A percentile compares a stretch with the other conserved stretches of the same genome.
Evolutionary conservation across 2,329 filamentous ascomycete genomes (phyloP).

Genomic region (Lasiodiplodia gonubiensis): DNA sequence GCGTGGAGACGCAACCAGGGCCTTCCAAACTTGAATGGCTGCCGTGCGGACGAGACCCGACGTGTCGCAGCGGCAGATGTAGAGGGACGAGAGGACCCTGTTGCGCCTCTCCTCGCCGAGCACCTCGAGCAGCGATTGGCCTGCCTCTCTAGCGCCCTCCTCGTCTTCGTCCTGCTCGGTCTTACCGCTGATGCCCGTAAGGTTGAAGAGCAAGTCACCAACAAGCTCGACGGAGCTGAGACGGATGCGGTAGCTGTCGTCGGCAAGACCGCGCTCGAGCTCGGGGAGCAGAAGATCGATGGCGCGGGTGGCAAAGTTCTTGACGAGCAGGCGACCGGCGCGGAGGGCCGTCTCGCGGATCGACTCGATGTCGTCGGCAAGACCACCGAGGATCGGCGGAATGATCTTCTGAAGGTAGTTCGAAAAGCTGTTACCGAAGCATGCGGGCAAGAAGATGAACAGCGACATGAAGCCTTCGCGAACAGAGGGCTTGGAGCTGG

Average conservation of each 20-base stretch:
- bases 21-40: conserved; percentile 95
- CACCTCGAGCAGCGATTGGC: conserved; percentile 89
- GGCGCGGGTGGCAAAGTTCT: conserved; percentile 95
- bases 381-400: conserved; percentile 88
- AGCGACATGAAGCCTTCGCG: conserved; percentile 99
- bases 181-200: conserved; percentile 86
- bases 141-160: conserved; percentile 81
- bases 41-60: conserved; percentile 88
- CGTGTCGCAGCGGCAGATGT: conserved; percentile 97
- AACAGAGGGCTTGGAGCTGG: conserved; percentile 86
- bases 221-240: conserved; percentile 98
- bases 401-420: conserved; percentile 96
- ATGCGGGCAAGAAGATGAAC: conserved; percentile 98
- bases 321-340: conserved; percentile 91
- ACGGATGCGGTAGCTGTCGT: conserved; percentile 96
- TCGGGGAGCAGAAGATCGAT: conserved; percentile 94
- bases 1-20: conserved; percentile 86
- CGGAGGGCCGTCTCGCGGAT: conserved; percentile 96
- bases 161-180: conserved; percentile 78
- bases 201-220: conserved; percentile 94
- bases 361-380: conserved; percentile 94
- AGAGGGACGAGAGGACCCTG: conserved; percentile 94
- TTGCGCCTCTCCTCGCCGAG: conserved; percentile 96
- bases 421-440: conserved; percentile 98
- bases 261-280: conserved; percentile 92